phyloP scores from a whole-genome alignment of 1,139 yeast species.

The Geotrichum citri-aurantii region DNA sequence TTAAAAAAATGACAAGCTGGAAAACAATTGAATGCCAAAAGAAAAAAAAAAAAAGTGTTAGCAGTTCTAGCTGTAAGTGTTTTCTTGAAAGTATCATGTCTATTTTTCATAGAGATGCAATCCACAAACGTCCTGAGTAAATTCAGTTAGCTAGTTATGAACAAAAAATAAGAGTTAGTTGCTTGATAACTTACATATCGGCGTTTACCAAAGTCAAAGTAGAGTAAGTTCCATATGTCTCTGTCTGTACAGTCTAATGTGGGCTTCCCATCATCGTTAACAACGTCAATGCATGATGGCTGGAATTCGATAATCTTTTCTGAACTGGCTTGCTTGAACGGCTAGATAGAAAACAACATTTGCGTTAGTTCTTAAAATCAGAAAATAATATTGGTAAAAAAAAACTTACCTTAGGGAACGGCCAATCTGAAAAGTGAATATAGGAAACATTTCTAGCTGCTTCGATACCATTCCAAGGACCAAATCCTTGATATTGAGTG shows the following conservation, averaged over 20 bases:
- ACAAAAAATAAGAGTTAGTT: neutral
- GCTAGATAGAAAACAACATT: slow-evolving; percentile 3
- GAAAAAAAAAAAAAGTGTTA: neutral
- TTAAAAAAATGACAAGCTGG: neutral
- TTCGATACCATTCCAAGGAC: slow-evolving; percentile 5
- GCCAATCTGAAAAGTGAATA: slow-evolving; percentile 22
- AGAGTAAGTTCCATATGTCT: slow-evolving; percentile 29
- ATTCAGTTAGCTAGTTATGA: neutral
- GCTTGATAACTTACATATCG: slow-evolving; percentile 4
- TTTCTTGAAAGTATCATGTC: neutral
- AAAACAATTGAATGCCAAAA: neutral
- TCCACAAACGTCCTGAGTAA: slow-evolving; percentile 13
- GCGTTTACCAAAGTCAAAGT: slow-evolving; percentile 20
- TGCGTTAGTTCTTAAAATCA: no score
- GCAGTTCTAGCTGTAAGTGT: neutral
- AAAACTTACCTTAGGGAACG: slow-evolving; percentile 19
- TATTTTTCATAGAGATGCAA: slow-evolving; percentile 3
- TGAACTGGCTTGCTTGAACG: slow-evolving; percentile 15
- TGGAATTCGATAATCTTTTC: slow-evolving; percentile 8
- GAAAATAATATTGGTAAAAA: no score
- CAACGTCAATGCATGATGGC: slow-evolving; percentile 9
- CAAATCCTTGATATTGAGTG: slow-evolving; percentile 17
- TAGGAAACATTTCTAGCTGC: slow-evolving; percentile 3
- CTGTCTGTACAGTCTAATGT: slow-evolving; percentile 25
- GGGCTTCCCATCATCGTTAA: slow-evolving; percentile 2